phyloP scores from a whole-genome alignment of 2,329 filamentous ascomycete species.

The Dryadomyces quercus-mongolicae region DNA sequence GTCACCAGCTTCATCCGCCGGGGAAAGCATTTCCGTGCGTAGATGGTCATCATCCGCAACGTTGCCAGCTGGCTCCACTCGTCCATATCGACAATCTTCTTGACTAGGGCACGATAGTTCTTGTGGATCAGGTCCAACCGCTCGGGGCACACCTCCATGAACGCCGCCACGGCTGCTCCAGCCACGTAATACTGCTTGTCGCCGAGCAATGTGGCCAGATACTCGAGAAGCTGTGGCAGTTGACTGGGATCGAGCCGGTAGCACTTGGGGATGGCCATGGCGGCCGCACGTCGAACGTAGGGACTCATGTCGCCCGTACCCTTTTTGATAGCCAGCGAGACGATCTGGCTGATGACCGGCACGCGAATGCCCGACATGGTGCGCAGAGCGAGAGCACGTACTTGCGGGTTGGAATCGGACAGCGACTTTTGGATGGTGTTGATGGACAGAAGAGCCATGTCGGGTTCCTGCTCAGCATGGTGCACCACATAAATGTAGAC shows the following conservation, averaged over 20 bases:
- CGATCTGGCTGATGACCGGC: conserved; percentile 94
- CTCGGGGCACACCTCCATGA: conserved; percentile 80
- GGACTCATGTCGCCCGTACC: conserved; percentile 90
- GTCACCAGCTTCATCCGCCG: conserved; percentile 42
- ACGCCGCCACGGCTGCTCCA: conserved; percentile 81
- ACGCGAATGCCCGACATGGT: conserved; percentile 98
- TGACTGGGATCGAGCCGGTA: conserved; percentile 82
- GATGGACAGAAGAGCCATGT: conserved; percentile 89
- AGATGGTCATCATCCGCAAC: conserved; percentile 68
- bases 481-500: conserved; percentile 97
- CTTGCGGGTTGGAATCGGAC: conserved; percentile 80
- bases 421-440: conserved; percentile 98
- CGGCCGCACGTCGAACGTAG: conserved; percentile 82
- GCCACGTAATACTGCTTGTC: conserved; percentile 97
- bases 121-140: conserved; percentile 80
- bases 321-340: conserved; percentile 89
- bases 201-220: conserved; percentile 63
- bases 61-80: conserved; percentile 92
- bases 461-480: conserved; percentile 91
- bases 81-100: conserved; percentile 95
- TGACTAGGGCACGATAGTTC: conserved; percentile 74
- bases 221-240: conserved; percentile 72
- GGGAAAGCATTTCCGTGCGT: conserved; percentile 82
- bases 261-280: conserved; percentile 90
- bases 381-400: conserved; percentile 81